These are phyloP conservation scores for Salix suchowensis DNA, from an alignment of 345 rosid species.

Conservation along the genomic window DNA sequence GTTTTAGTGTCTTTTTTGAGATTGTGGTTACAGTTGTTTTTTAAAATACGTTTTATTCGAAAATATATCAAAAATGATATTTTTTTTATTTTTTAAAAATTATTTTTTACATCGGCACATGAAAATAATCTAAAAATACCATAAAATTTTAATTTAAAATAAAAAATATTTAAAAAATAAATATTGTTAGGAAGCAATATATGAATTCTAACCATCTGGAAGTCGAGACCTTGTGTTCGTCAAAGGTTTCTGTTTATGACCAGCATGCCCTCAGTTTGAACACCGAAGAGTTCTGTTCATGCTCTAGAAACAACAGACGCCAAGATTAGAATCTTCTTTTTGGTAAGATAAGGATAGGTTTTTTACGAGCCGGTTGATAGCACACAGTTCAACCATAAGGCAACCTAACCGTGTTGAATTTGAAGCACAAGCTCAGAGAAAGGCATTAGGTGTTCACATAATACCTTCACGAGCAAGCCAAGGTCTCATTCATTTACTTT, in stretches of 20 bases:
- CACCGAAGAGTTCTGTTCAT: background rate
- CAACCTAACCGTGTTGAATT: constrained; percentile 46
- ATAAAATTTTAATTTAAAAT: too few relatives aligned
- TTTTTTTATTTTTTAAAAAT: too few relatives aligned
- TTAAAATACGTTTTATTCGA: rapidly evolving
- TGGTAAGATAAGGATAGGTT: background rate
- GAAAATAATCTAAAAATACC: too few relatives aligned
- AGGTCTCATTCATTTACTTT: background rate
- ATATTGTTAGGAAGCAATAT: background rate
- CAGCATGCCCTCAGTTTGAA: too few relatives aligned
- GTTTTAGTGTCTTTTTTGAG: too few relatives aligned
- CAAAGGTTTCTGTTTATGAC: too few relatives aligned
- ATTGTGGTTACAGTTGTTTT: too few relatives aligned
- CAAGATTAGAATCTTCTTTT: background rate
- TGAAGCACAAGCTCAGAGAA: background rate
- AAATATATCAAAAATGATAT: too few relatives aligned
- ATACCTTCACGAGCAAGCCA: background rate
- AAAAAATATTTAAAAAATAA: too few relatives aligned
- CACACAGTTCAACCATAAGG: constrained; percentile 28
- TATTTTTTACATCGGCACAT: too few relatives aligned
- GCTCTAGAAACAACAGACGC: background rate
- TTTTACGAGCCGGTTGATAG: background rate
- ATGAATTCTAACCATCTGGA: background rate
- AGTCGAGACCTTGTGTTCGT: background rate
- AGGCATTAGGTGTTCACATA: background rate